Evolutionary conservation across 179 eudicot species (phyloP).

Genomic region (Heliamphora pulchella): DNA sequence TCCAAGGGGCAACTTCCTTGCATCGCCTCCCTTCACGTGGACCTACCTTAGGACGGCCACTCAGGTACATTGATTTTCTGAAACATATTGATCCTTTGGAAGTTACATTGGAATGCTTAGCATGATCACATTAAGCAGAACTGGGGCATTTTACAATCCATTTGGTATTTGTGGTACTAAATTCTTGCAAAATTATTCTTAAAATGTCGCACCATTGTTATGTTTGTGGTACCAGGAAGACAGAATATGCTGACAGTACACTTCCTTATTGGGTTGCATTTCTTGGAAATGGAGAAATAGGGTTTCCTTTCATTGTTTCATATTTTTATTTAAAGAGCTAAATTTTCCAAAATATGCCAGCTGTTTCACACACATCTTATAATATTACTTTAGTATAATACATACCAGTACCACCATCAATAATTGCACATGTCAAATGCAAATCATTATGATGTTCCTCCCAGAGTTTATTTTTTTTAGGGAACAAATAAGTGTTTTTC

Average conservation of each 20-base stretch:
- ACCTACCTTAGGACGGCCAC: slow-evolving; percentile 39
- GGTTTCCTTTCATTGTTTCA: background rate
- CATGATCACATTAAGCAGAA: background rate
- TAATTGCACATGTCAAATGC: background rate
- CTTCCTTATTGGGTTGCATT: background rate
- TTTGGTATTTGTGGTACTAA: background rate
- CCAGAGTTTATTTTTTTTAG: background rate
- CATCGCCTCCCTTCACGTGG: slow-evolving; percentile 42
- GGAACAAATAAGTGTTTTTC: background rate
- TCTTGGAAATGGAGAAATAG: background rate
- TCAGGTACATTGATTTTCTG: slow-evolving; percentile 40
- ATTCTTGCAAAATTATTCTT: background rate
- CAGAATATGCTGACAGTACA: background rate
- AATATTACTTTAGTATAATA: background rate
- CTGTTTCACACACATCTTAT: background rate
- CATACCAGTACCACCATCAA: too few relatives aligned
- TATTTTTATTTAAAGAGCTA: background rate
- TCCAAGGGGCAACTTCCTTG: slow-evolving; percentile 64
- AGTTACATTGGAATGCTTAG: background rate
- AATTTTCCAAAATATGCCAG: background rate
- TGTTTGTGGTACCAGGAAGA: background rate
- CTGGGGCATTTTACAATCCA: background rate
- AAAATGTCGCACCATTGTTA: background rate
- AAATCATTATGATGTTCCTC: background rate
- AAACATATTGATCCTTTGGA: background rate